phyloP scores from a whole-genome alignment of 208 protist genomes.

The Crithidia expoeki region DNA sequence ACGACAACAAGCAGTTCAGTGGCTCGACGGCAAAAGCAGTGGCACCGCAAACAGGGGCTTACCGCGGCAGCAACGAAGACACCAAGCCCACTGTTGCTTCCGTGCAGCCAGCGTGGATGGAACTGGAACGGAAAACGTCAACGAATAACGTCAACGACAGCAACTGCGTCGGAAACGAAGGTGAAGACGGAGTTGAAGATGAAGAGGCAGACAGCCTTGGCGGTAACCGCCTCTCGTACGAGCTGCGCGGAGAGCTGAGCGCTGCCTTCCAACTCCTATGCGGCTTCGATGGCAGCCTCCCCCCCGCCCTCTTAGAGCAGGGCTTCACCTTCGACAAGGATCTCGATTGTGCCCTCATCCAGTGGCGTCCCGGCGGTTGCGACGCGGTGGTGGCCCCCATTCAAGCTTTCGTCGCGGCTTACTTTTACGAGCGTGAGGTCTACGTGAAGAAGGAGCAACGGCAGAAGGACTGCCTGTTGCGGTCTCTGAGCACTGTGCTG shows the following conservation, averaged over 20 bases:
- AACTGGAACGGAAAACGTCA: slow-evolving; percentile 1
- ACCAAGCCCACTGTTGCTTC: neutral
- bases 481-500: slow-evolving; percentile 59
- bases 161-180: neutral
- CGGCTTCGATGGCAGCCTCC: slow-evolving; percentile 31
- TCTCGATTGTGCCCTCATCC: slow-evolving; percentile 68
- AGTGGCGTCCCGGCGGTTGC: slow-evolving; percentile 62
- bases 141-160: slow-evolving; percentile 13
- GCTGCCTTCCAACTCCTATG: slow-evolving; percentile 53
- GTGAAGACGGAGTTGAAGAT: slow-evolving; percentile 13
- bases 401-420: slow-evolving; percentile 69
- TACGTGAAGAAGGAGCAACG: slow-evolving; percentile 55
- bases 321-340: slow-evolving; percentile 73
- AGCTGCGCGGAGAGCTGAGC: slow-evolving; percentile 36
- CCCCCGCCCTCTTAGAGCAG: slow-evolving; percentile 55
- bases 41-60: neutral
- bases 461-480: slow-evolving; percentile 54
- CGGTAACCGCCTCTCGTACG: slow-evolving; percentile 16
- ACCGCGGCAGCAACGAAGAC: neutral
- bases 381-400: slow-evolving; percentile 63
- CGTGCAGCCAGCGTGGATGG: slow-evolving; percentile 26
- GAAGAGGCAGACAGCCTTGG: slow-evolving; percentile 7
- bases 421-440: slow-evolving; percentile 68
- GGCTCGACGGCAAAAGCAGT: too few species aligned
- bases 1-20: neutral